phyloP scores from a whole-genome alignment of 2,329 filamentous ascomycete species.

The Tolypocladium amazonense region DNA sequence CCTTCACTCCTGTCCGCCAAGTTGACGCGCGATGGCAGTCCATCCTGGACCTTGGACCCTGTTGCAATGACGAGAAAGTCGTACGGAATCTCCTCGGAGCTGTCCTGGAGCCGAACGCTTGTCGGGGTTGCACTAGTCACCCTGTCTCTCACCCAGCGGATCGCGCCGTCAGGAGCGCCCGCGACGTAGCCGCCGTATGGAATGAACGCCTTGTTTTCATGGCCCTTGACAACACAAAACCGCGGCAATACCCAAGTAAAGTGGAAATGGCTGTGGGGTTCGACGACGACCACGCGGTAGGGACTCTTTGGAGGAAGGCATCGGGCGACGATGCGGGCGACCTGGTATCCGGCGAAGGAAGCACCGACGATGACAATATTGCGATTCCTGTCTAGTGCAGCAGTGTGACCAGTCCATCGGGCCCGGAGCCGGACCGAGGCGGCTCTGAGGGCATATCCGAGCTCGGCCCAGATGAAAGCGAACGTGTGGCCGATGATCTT shows the following conservation, averaged over 20 bases:
- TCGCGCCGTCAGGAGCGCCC: slow-evolving; percentile 18
- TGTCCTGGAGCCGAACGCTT: slow-evolving; percentile 25
- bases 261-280: slow-evolving; percentile 51
- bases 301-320: slow-evolving; percentile 33
- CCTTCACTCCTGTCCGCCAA: slow-evolving; percentile 30
- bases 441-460: slow-evolving; percentile 8
- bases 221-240: slow-evolving; percentile 40
- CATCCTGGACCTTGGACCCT: slow-evolving; percentile 32
- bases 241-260: slow-evolving; percentile 51
- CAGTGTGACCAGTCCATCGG: slow-evolving; percentile 6
- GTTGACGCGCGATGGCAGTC: slow-evolving; percentile 37
- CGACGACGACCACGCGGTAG: slow-evolving; percentile 44
- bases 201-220: slow-evolving; percentile 50
- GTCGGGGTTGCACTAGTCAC: slow-evolving; percentile 26
- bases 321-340: slow-evolving; percentile 34
- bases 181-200: slow-evolving; percentile 38
- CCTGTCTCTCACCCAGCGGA: slow-evolving; percentile 31
- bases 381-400: slow-evolving; percentile 12
- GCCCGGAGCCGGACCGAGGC: slow-evolving; percentile 5
- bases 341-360: slow-evolving; percentile 45
- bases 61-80: slow-evolving; percentile 49
- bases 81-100: slow-evolving; percentile 35
- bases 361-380: slow-evolving; percentile 48
- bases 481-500: slow-evolving; percentile 17
- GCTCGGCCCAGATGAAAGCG: slow-evolving; percentile 10